Conservation (phyloP, 352 stramenopile genomes). For the Pythium diclinum region DNA sequence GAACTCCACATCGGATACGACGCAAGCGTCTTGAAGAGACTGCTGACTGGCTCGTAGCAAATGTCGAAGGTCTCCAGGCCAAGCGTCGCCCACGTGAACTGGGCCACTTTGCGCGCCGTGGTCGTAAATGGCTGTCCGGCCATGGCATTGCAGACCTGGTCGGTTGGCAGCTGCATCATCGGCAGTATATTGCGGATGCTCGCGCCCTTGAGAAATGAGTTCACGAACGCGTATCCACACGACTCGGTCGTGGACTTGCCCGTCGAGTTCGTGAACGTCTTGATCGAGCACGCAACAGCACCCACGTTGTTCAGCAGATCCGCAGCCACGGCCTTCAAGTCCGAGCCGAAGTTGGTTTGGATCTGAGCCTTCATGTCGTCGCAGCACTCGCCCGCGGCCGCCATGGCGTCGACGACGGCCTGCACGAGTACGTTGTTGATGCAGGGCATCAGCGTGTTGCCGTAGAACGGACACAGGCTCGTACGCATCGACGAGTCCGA, state of each 20-base stretch:
- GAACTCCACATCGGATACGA: constrained; percentile 33
- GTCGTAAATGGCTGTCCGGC: constrained; percentile 37
- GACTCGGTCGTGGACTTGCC: constrained; percentile 28
- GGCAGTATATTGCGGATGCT: constrained; percentile 12
- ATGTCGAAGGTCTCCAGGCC: constrained; percentile 34
- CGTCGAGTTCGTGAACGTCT: constrained; percentile 34
- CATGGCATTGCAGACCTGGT: constrained; percentile 45
- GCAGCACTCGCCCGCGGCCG: constrained; percentile 33
- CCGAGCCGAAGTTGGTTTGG: constrained; percentile 32
- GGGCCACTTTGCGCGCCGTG: constrained; percentile 21
- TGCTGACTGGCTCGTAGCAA: constrained; percentile 42
- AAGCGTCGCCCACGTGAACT: constrained; percentile 33
- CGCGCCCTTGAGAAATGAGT: constrained; percentile 25
- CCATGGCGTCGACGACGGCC: constrained; percentile 24
- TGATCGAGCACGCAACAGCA: constrained; percentile 35
- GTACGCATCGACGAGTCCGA: constrained; percentile 13
- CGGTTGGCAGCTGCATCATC: constrained; percentile 40
- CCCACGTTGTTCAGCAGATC: constrained; percentile 28
- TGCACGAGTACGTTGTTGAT: constrained; percentile 33
- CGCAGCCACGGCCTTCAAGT: constrained; percentile 30
- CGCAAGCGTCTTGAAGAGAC: constrained; percentile 31
- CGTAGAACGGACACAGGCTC: constrained; percentile 29
- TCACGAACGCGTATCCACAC: constrained; percentile 32
- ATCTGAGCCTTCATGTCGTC: constrained; percentile 38
- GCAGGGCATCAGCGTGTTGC: constrained; percentile 36